Evolutionary conservation across 345 rosid species (phyloP).

Genomic region (Populus tremula): DNA sequence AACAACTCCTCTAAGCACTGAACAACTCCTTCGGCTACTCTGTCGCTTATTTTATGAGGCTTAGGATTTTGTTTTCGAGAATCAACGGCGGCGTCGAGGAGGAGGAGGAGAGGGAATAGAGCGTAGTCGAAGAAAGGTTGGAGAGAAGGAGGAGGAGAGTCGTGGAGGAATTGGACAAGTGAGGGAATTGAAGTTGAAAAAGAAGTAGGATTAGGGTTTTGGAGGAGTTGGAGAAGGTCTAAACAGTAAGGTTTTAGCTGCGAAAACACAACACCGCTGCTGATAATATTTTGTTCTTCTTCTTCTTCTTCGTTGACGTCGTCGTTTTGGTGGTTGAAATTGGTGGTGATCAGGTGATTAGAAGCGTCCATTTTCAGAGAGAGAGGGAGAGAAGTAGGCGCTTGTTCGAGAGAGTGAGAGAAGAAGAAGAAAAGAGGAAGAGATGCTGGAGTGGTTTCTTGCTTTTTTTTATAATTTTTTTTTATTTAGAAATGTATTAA

Average conservation of each 20-base stretch:
- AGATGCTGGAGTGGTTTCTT: too few species aligned
- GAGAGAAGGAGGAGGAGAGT: constrained; percentile 44
- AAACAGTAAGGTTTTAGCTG: constrained; percentile 52
- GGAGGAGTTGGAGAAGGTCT: constrained; percentile 63
- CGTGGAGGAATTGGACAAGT: constrained; percentile 51
- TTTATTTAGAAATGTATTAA: too few species aligned
- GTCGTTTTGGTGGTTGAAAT: not conserved
- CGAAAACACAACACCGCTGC: constrained; percentile 29
- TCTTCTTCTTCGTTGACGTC: constrained; percentile 22
- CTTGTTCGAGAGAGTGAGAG: too few species aligned
- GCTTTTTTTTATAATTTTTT: too few species aligned
- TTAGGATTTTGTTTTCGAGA: constrained; percentile 31
- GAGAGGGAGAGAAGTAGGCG: too few species aligned
- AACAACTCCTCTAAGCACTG: constrained; percentile 82
- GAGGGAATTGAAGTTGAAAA: constrained; percentile 43
- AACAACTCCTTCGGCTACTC: constrained; percentile 72
- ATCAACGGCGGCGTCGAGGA: constrained; percentile 66
- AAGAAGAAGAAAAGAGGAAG: too few species aligned
- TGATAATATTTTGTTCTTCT: constrained; percentile 29
- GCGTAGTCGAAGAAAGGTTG: constrained; percentile 85
- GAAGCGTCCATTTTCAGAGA: too few species aligned
- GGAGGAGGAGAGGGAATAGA: constrained; percentile 75
- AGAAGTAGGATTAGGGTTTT: constrained; percentile 49
- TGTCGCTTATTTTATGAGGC: constrained; percentile 58
- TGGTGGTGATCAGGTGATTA: too few species aligned